Percentiles rank a stretch among this genome's conserved stretches.
Evolutionary conservation across 2,329 filamentous ascomycete genomes (phyloP).

Genomic region (Fusarium agapanthi): DNA sequence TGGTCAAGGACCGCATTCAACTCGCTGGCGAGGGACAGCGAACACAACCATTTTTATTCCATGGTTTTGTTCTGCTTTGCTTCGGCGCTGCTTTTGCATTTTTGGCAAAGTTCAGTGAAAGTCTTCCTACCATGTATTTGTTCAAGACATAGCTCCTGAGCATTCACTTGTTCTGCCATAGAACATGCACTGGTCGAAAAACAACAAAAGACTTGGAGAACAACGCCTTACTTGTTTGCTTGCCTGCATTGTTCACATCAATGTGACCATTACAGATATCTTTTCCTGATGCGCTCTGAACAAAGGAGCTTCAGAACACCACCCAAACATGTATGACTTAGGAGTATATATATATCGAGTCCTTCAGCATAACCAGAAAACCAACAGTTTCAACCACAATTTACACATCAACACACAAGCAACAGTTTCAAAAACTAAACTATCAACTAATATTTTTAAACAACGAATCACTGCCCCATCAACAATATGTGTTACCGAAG

Average conservation of each 20-base stretch:
- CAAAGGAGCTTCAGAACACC: background rate
- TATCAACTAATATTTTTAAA: background rate
- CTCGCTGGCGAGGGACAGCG: background rate
- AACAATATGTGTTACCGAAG: conserved; percentile 39
- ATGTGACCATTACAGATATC: background rate
- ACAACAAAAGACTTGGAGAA: background rate
- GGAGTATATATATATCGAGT: background rate
- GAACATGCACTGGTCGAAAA: background rate
- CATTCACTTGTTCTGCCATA: background rate
- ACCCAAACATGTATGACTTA: background rate
- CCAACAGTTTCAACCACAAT: background rate
- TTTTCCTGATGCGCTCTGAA: background rate
- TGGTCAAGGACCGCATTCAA: too few relatives aligned
- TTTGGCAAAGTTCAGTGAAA: background rate
- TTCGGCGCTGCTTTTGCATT: too few relatives aligned
- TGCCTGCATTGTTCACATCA: background rate
- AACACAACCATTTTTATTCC: background rate
- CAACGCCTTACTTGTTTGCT: background rate
- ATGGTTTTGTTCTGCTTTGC: background rate
- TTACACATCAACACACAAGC: background rate
- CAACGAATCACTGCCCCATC: background rate
- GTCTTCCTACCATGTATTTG: background rate
- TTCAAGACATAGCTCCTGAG: background rate
- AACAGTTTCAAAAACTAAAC: background rate
- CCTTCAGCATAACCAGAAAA: background rate